Conservation (phyloP, 139 green algal species). For the Picocystis salinarum region DNA sequence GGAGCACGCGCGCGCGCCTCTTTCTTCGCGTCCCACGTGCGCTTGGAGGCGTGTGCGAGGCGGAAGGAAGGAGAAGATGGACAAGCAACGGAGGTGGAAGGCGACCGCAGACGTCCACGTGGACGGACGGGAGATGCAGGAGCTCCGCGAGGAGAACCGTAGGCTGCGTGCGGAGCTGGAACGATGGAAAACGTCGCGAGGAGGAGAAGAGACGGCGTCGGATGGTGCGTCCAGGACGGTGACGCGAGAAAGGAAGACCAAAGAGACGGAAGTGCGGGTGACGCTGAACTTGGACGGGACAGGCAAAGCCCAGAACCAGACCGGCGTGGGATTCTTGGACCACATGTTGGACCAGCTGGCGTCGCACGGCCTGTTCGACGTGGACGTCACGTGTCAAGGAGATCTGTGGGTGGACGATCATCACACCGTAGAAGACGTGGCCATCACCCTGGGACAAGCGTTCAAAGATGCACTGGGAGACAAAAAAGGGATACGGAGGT, state of each 20-base stretch:
- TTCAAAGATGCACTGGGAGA: slow-evolving; percentile 67
- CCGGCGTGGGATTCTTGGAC: slow-evolving; percentile 80
- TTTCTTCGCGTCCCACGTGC: no score
- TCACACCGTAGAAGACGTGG: slow-evolving; percentile 95
- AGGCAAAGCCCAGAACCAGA: slow-evolving; percentile 36
- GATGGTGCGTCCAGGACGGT: no score
- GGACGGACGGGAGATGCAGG: no score
- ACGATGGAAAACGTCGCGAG: no score
- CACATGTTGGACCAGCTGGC: slow-evolving; percentile 88
- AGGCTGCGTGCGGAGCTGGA: no score
- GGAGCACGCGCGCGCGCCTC: no score
- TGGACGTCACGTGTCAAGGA: slow-evolving; percentile 28
- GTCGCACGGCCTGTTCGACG: slow-evolving; percentile 16
- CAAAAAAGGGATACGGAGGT: slow-evolving; percentile 82
- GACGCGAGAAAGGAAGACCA: slow-evolving; percentile 61
- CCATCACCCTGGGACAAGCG: slow-evolving; percentile 27
- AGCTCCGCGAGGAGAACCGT: no score
- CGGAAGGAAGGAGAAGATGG: no score
- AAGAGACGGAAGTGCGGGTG: slow-evolving; percentile 81
- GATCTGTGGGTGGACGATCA: slow-evolving; percentile 98
- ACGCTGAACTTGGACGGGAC: slow-evolving; percentile 81
- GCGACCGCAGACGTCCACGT: no score
- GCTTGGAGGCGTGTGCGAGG: no score
- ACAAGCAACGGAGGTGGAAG: no score
- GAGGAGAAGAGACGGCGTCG: no score